Evolutionary conservation across 2,329 filamentous ascomycete species (phyloP).

Genomic region (Aspergillus thermomutatus): DNA sequence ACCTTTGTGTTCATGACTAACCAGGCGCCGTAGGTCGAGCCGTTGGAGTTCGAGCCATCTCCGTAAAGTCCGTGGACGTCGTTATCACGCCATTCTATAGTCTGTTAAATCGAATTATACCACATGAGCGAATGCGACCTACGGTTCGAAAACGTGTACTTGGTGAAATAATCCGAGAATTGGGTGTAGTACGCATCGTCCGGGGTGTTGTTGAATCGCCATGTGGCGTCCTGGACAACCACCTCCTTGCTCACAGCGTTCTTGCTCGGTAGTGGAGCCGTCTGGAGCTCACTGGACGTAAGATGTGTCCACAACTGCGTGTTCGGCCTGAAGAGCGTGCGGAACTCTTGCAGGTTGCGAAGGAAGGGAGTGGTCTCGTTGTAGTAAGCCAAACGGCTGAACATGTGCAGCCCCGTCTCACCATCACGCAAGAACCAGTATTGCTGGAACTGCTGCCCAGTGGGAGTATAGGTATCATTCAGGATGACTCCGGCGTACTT

Average conservation of each 20-base stretch:
- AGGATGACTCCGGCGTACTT: slow-evolving; percentile 59
- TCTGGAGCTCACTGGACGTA: slow-evolving; percentile 54
- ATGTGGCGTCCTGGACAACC: slow-evolving; percentile 62
- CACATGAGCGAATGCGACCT: neutral
- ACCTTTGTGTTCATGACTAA: slow-evolving; percentile 63
- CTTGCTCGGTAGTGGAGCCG: slow-evolving; percentile 50
- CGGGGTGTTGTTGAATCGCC: slow-evolving; percentile 55
- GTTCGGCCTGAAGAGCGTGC: slow-evolving; percentile 60
- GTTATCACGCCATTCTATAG: slow-evolving; percentile 52
- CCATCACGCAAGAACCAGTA: slow-evolving; percentile 64
- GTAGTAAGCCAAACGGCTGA: slow-evolving; percentile 58
- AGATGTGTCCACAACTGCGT: slow-evolving; percentile 61
- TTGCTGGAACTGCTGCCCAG: slow-evolving; percentile 59
- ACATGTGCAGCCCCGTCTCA: slow-evolving; percentile 61
- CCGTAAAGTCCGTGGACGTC: slow-evolving; percentile 55
- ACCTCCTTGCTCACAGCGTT: slow-evolving; percentile 39
- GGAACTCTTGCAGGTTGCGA: slow-evolving; percentile 58
- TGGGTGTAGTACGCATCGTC: slow-evolving; percentile 55
- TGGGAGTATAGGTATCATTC: slow-evolving; percentile 56
- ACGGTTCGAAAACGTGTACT: slow-evolving; percentile 60
- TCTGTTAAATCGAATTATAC: neutral
- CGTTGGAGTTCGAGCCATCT: slow-evolving; percentile 49
- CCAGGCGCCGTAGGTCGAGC: slow-evolving; percentile 58
- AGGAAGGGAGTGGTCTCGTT: slow-evolving; percentile 56
- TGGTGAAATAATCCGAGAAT: slow-evolving; percentile 62